Evolutionary conservation across 805 yeast species (phyloP).

Genomic region (Teunomyces lycoperdinae): DNA sequence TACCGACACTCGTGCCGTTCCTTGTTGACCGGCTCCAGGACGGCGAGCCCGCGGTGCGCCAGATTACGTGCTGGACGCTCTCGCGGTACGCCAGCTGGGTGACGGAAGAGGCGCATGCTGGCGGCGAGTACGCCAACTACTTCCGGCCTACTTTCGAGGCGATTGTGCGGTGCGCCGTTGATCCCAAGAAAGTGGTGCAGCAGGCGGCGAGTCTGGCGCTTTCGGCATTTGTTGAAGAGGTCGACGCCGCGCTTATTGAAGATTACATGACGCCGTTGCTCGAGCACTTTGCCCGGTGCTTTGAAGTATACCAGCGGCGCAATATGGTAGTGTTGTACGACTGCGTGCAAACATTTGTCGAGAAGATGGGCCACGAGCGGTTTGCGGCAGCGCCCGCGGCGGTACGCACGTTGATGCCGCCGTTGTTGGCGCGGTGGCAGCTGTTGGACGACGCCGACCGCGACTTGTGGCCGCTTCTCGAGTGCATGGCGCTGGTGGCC

Average conservation of each 20-base stretch:
- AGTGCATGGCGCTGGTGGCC: slow-evolving; percentile 89
- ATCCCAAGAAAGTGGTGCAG: slow-evolving; percentile 88
- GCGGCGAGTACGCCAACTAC: slow-evolving; percentile 62
- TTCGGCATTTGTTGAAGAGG: slow-evolving; percentile 75
- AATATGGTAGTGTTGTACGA: slow-evolving; percentile 83
- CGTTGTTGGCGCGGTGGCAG: slow-evolving; percentile 81
- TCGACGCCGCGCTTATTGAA: slow-evolving; percentile 60
- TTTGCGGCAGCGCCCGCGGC: slow-evolving; percentile 52
- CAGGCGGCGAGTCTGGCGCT: slow-evolving; percentile 89
- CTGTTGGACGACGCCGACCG: slow-evolving; percentile 69
- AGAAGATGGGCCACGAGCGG: slow-evolving; percentile 61
- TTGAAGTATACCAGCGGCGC: slow-evolving; percentile 73
- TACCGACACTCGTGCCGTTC: slow-evolving; percentile 82
- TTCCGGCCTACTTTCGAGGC: slow-evolving; percentile 77
- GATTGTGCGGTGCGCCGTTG: slow-evolving; percentile 71
- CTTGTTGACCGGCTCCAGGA: slow-evolving; percentile 78
- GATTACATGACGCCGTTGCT: slow-evolving; percentile 67
- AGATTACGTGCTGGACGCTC: slow-evolving; percentile 93
- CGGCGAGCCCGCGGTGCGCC: slow-evolving; percentile 78
- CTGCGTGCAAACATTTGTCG: slow-evolving; percentile 86
- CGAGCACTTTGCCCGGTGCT: slow-evolving; percentile 69
- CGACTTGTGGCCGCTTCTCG: slow-evolving; percentile 87
- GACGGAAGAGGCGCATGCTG: slow-evolving; percentile 59
- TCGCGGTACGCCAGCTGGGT: slow-evolving; percentile 86
- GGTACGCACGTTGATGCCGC: slow-evolving; percentile 69